Percentiles rank a stretch among this genome's conserved stretches.
These are phyloP conservation scores for Sapria himalayana DNA, from an alignment of 345 rosid genomes.

Conservation along the genomic window DNA sequence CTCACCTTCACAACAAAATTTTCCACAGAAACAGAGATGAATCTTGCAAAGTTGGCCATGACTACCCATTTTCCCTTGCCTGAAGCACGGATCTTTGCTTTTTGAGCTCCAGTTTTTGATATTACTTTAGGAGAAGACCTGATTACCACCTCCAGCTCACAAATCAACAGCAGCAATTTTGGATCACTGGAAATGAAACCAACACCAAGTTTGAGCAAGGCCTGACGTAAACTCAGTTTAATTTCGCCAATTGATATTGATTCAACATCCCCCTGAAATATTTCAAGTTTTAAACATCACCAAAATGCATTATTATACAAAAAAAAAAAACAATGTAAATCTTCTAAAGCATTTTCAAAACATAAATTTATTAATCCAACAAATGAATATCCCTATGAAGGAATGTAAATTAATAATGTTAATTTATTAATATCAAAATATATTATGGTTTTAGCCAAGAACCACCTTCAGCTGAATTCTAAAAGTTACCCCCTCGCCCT, in stretches of 20 bases:
- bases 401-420: too few species aligned
- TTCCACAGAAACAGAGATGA: constrained; percentile 65
- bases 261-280: constrained; percentile 78
- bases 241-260: constrained; percentile 81
- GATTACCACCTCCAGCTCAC: constrained; percentile 68
- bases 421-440: too few species aligned
- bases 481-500: too few species aligned
- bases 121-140: constrained; percentile 50
- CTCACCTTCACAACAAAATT: constrained; percentile 76
- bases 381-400: too few species aligned
- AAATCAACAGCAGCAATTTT: constrained; percentile 60
- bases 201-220: constrained; percentile 80
- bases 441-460: too few species aligned
- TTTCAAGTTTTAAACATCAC: constrained; percentile 9
- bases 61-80: constrained; percentile 93
- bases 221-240: constrained; percentile 74
- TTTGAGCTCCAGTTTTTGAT: constrained; percentile 24
- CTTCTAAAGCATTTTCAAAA: not conserved
- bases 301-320: constrained; percentile 2
- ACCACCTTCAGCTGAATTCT: too few species aligned
- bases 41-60: constrained; percentile 70
- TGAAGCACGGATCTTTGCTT: constrained; percentile 22
- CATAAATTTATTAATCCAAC: too few species aligned
- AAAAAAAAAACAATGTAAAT: not conserved
- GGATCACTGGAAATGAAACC: constrained; percentile 84